Conservation (phyloP, 768 basidiomycete species). For the Rhizopogon vinicolor region DNA sequence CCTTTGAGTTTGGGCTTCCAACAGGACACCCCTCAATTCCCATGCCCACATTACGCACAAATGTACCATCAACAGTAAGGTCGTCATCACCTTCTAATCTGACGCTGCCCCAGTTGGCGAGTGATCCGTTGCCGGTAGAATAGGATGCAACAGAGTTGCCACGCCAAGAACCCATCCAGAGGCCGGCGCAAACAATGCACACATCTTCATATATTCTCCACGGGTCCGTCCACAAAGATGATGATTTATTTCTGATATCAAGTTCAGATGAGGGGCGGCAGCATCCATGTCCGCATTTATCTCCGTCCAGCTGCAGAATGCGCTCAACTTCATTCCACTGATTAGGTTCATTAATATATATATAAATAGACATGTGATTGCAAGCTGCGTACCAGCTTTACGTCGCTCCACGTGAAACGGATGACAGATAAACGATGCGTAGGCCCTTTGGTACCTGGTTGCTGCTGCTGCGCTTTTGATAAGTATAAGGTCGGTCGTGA, state of each 20-base stretch:
- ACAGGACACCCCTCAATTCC: conserved; percentile 66
- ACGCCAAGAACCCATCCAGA: conserved; percentile 74
- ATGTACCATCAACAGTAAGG: conserved; percentile 34
- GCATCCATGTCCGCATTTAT: conserved; percentile 25
- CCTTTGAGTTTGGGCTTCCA: conserved; percentile 27
- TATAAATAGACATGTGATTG: not conserved
- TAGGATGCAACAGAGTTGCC: conserved; percentile 44
- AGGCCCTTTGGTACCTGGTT: conserved; percentile 32
- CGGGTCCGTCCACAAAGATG: conserved; percentile 62
- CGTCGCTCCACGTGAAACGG: conserved; percentile 81
- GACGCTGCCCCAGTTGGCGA: conserved; percentile 50
- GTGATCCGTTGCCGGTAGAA: conserved; percentile 41
- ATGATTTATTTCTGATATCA: conserved; percentile 32
- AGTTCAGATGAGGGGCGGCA: conserved; percentile 26
- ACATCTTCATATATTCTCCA: conserved; percentile 86
- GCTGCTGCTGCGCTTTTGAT: conserved; percentile 41
- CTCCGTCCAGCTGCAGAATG: conserved; percentile 52
- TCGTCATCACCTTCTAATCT: conserved; percentile 68
- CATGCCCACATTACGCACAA: conserved; percentile 58
- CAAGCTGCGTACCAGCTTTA: conserved; percentile 52
- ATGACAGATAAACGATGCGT: conserved; percentile 56
- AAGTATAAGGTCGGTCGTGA: conserved; percentile 65
- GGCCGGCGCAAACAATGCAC: conserved; percentile 73
- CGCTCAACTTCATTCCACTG: conserved; percentile 80
- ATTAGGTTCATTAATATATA: conserved; percentile 1